phyloP scores from a whole-genome alignment of 768 basidiomycete species.

The Punctularia strigosozonata region DNA sequence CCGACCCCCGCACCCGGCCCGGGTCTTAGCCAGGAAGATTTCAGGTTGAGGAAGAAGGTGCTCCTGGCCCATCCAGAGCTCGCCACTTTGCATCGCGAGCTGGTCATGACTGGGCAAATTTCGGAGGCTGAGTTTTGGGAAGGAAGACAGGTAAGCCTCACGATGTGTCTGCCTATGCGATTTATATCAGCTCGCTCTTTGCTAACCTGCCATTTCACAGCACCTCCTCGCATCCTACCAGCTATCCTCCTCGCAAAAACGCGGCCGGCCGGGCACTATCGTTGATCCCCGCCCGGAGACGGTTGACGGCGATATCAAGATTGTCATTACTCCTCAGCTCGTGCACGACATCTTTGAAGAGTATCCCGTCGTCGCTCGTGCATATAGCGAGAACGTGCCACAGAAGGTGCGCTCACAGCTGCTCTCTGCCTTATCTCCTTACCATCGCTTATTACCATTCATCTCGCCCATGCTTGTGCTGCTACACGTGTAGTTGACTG shows the following conservation, averaged over 20 bases:
- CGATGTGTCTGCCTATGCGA: slow-evolving; percentile 7
- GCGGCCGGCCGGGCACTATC: slow-evolving; percentile 75
- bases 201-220: slow-evolving; percentile 26
- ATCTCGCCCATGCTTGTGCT: too few relatives aligned
- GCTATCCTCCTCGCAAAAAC: slow-evolving; percentile 59
- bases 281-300: slow-evolving; percentile 85
- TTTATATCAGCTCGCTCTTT: slow-evolving; percentile 9
- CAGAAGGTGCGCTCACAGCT: slow-evolving; percentile 40
- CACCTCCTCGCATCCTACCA: slow-evolving; percentile 69
- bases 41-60: slow-evolving; percentile 67
- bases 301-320: slow-evolving; percentile 76
- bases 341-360: slow-evolving; percentile 97
- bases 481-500: slow-evolving; percentile 48
- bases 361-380: slow-evolving; percentile 88
- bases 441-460: too few relatives aligned
- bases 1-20: slow-evolving; percentile 45
- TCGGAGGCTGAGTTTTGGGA: slow-evolving; percentile 97
- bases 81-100: slow-evolving; percentile 70
- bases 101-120: slow-evolving; percentile 78
- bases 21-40: slow-evolving; percentile 53
- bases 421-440: slow-evolving; percentile 5
- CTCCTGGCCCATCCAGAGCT: slow-evolving; percentile 71
- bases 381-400: slow-evolving; percentile 89
- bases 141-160: slow-evolving; percentile 64
- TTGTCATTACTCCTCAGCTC: slow-evolving; percentile 82